Base-by-base conservation (phyloP, 768 basidiomycete species). In the Collybia mongolica region DNA sequence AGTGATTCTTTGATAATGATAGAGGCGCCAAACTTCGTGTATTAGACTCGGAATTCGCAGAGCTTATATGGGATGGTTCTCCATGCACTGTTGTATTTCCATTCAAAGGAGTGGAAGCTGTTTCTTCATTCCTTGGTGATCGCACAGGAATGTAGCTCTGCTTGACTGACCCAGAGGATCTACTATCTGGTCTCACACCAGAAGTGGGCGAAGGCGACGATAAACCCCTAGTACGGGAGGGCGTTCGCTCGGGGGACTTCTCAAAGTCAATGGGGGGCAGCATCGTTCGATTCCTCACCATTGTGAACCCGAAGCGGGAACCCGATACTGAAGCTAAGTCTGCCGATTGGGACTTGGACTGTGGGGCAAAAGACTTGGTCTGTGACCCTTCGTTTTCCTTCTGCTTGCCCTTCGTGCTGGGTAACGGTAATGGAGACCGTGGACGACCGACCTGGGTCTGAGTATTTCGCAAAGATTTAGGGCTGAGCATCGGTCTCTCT, bases 71-170 rank as follows among this genome's bases (percentile, higher is more conserved):
- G 39, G 39, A 40, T 3, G 9, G 12, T 3, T 40, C n/a, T 19
- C 8, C 39, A 14, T 19, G 32, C 5, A 26, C 23, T 8, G 8
- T 29, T 15, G 45, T 17, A 32, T 26, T 42, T 11, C 29, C 29
- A 23, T 18, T 40, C 20, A 19, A 32, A 6, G 24, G 12, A 12
- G 43, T 11, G 20, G 52, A 20, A 14, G 29, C 11, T 2, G 17
- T 17, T n/a, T 46, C 44, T 3, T 19, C 54, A 56, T 73, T 75
- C 44, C 63, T 56, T 17, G 72, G 67, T 15, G 77, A 68, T 19
- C 68, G 68, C 4, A 77, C 67, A 12, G 80, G 79, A 46, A 82
- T 78, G 24, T 72, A 67, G 46, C 77, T 79, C 6, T 65, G 51
- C 37, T 49, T 61, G 5, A 24, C 8, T 32, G 55, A 44, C 14